Conservation (phyloP, 148 eudicot species). For the Agrostemma githago region DNA sequence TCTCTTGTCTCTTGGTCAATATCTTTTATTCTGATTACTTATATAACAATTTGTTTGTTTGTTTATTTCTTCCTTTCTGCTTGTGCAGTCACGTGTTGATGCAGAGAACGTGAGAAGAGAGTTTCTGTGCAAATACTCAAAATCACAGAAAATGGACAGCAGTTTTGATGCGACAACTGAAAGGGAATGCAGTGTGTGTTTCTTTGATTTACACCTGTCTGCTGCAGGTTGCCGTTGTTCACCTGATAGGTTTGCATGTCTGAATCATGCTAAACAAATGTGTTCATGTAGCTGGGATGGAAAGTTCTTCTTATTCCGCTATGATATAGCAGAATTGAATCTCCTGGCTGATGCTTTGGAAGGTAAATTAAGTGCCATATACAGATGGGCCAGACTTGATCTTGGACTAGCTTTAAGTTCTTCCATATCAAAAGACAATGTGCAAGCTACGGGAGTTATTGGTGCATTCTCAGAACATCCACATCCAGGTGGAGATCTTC, state of each 20-base stretch:
- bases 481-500: slow-evolving; percentile 31
- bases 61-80: background rate
- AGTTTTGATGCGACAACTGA: slow-evolving; percentile 77
- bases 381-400: slow-evolving; percentile 89
- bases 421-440: slow-evolving; percentile 44
- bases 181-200: slow-evolving; percentile 91
- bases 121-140: slow-evolving; percentile 67
- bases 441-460: slow-evolving; percentile 26
- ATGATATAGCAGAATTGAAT: slow-evolving; percentile 64
- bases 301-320: slow-evolving; percentile 80
- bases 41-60: slow-evolving; percentile 3
- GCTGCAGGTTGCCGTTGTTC: slow-evolving; percentile 94
- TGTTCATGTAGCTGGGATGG: slow-evolving; percentile 78
- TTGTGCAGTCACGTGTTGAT: slow-evolving; percentile 69
- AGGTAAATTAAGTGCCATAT: slow-evolving; percentile 87
- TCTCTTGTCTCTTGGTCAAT: background rate
- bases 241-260: slow-evolving; percentile 79
- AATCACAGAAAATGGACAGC: slow-evolving; percentile 73
- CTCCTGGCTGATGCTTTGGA: slow-evolving; percentile 90
- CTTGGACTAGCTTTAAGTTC: slow-evolving; percentile 82
- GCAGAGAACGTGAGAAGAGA: slow-evolving; percentile 76
- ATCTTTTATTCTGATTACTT: background rate
- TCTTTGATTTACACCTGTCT: slow-evolving; percentile 86
- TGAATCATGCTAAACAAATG: slow-evolving; percentile 85
- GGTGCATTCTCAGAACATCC: slow-evolving; percentile 32